These are phyloP conservation scores for Lablab purpureus DNA, from an alignment of 306 rosid species.

Conservation along the genomic window DNA sequence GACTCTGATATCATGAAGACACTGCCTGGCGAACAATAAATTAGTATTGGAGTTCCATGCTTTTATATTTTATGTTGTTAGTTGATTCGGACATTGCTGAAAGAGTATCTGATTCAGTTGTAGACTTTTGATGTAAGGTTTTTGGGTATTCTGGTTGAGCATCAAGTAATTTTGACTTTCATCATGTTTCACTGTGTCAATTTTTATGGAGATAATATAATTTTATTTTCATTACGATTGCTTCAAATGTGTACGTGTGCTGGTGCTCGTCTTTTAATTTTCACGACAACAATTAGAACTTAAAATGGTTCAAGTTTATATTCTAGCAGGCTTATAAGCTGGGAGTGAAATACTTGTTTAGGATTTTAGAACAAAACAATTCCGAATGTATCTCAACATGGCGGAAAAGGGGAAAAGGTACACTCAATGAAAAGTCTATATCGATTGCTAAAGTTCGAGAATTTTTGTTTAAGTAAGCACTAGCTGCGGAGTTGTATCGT, in stretches of 20 bases:
- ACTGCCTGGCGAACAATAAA: constrained; percentile 53
- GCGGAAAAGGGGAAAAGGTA: too few relatives aligned
- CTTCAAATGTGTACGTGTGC: not conserved
- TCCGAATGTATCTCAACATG: too few relatives aligned
- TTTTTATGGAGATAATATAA: not conserved
- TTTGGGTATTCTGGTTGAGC: constrained; percentile 34
- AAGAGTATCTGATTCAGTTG: constrained; percentile 32
- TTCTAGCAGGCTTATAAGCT: too few relatives aligned
- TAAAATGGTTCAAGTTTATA: too few relatives aligned
- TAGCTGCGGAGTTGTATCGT: too few relatives aligned
- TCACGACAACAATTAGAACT: not conserved
- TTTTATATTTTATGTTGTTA: constrained; percentile 10
- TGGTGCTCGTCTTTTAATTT: not conserved
- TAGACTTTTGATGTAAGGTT: constrained; percentile 34
- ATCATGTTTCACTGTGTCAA: constrained; percentile 5
- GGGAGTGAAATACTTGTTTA: too few relatives aligned
- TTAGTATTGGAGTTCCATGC: not conserved
- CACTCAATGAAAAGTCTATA: too few relatives aligned
- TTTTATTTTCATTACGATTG: constrained; percentile 4
- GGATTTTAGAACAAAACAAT: too few relatives aligned
- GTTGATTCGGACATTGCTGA: constrained; percentile 38
- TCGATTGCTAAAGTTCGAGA: too few relatives aligned
- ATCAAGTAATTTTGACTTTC: constrained; percentile 43
- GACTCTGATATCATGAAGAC: constrained; percentile 65
- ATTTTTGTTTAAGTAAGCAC: too few relatives aligned